Percentiles rank a stretch among this genome's conserved stretches.
These are phyloP conservation scores for Aspergillus neotritici DNA, from an alignment of 2,329 filamentous ascomycete species.

Conservation along the genomic window DNA sequence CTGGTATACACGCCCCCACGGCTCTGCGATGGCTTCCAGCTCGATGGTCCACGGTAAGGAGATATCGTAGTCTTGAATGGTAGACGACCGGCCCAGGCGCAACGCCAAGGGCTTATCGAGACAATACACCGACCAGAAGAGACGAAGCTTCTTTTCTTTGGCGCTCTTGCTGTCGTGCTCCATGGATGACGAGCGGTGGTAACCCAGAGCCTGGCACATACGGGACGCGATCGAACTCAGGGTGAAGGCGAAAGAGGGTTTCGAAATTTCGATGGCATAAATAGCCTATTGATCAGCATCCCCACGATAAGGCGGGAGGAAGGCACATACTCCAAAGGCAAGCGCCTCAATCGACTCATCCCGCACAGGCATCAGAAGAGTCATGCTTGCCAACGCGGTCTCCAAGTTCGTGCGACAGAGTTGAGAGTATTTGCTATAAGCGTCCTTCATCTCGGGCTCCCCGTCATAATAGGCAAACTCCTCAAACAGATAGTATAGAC, in stretches of 20 bases:
- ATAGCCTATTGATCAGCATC: slow-evolving; percentile 42
- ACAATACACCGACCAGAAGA: slow-evolving; percentile 58
- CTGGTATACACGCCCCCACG: slow-evolving; percentile 46
- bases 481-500: slow-evolving; percentile 35
- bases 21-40: slow-evolving; percentile 11
- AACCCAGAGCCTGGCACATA: slow-evolving; percentile 58
- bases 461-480: slow-evolving; percentile 23
- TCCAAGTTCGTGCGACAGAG: slow-evolving; percentile 44
- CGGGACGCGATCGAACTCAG: slow-evolving; percentile 54
- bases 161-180: slow-evolving; percentile 16
- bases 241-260: slow-evolving; percentile 61
- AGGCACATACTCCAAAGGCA: slow-evolving; percentile 47
- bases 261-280: slow-evolving; percentile 58
- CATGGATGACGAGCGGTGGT: slow-evolving; percentile 42
- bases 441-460: slow-evolving; percentile 16
- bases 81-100: slow-evolving; percentile 53
- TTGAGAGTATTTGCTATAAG: slow-evolving; percentile 26
- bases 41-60: slow-evolving; percentile 37
- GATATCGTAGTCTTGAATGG: slow-evolving; percentile 57
- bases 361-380: slow-evolving; percentile 52
- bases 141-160: slow-evolving; percentile 30
- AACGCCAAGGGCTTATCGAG: slow-evolving; percentile 56
- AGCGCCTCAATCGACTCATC: slow-evolving; percentile 55
- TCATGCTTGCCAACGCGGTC: slow-evolving; percentile 43
- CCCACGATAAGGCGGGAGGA: neutral